Conservation (phyloP, 768 basidiomycete genomes). For the Serendipita indica region DNA sequence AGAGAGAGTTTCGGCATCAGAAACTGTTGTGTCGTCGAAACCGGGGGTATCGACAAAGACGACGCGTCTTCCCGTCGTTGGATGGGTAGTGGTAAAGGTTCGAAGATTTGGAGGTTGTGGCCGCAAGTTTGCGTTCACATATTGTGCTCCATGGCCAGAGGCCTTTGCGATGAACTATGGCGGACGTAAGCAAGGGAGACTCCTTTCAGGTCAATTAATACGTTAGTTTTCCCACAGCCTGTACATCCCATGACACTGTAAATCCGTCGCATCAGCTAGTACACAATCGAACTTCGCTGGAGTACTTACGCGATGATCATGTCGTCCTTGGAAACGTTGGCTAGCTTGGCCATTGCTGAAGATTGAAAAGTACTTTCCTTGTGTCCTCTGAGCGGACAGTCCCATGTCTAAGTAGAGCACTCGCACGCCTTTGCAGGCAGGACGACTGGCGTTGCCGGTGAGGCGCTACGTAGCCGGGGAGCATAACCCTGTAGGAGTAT, state of each 20-base stretch:
- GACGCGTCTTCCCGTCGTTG: not conserved
- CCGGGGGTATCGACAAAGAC: slow-evolving; percentile 20
- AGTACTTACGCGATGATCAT: not conserved
- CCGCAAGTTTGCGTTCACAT: not conserved
- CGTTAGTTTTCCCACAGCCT: not conserved
- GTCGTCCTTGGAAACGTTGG: not conserved
- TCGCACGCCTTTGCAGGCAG: not conserved
- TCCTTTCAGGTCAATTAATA: not conserved
- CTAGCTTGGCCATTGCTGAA: not conserved
- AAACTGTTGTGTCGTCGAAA: slow-evolving; percentile 16
- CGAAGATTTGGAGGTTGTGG: not conserved
- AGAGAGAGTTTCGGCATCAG: slow-evolving; percentile 11
- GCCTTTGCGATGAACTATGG: slow-evolving; percentile 5
- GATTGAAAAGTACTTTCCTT: not conserved
- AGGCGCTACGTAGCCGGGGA: not conserved
- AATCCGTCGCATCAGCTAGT: not conserved
- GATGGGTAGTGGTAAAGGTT: not conserved
- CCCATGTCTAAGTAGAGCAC: not conserved
- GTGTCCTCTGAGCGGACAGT: not conserved
- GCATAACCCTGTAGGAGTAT: not conserved
- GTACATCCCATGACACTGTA: slow-evolving; percentile 4
- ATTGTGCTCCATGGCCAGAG: not conserved
- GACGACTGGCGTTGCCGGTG: not conserved
- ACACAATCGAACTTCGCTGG: not conserved
- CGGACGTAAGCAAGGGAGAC: not conserved